Base-by-base conservation (phyloP, 1,284 basidiomycete species). In the Neonothopanus nambi region DNA sequence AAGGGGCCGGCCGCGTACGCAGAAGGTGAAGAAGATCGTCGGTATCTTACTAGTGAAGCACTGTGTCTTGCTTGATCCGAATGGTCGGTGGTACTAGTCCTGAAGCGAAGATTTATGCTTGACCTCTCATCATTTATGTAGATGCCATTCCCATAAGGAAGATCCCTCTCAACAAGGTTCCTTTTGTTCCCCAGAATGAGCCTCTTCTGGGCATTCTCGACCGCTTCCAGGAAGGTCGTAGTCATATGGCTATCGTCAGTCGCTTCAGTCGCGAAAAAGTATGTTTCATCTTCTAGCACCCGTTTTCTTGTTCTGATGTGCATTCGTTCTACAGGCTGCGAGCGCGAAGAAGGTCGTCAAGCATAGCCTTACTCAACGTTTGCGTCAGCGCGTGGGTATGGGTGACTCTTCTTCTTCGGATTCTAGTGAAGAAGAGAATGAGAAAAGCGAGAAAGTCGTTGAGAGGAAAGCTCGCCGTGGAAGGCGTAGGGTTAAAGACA, bases 231-330 rank as follows among this genome's bases (percentile, higher is more conserved):
- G 92, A 95, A 65, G 93, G 93, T 15, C 81, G 91, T 35, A 91
- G 88, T 35, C 93, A 96, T 66, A 93, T 96, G 80, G 94, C 94
- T 28, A 89, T 95, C 59, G 92, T 96, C 57, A 85, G 83, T 52
- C 82, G 87, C 42, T 76, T 79, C 62, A 82, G 81, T 40, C 71
- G 76, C 26, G 74, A 80, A 57, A 79, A 82, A 59, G n/a, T n/a
- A n/a, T n/a, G n/a, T n/a, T n/a, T n/a, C n/a, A n/a, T n/a, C n/a
- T n/a, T n/a, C n/a, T n/a, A n/a, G n/a, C n/a, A n/a, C n/a, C n/a
- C n/a, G n/a, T n/a, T n/a, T n/a, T n/a, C n/a, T n/a, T n/a, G n/a
- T n/a, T n/a, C n/a, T n/a, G n/a, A n/a, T n/a, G n/a, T n/a, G n/a
- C n/a, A n/a, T n/a, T n/a, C n/a, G n/a, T n/a, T n/a, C n/a, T n/a